Percentiles rank a stretch among this genome's conserved stretches.
These are phyloP conservation scores for Lecanicillium sp. DNA, from an alignment of 2,329 filamentous ascomycete species.

Conservation along the genomic window DNA sequence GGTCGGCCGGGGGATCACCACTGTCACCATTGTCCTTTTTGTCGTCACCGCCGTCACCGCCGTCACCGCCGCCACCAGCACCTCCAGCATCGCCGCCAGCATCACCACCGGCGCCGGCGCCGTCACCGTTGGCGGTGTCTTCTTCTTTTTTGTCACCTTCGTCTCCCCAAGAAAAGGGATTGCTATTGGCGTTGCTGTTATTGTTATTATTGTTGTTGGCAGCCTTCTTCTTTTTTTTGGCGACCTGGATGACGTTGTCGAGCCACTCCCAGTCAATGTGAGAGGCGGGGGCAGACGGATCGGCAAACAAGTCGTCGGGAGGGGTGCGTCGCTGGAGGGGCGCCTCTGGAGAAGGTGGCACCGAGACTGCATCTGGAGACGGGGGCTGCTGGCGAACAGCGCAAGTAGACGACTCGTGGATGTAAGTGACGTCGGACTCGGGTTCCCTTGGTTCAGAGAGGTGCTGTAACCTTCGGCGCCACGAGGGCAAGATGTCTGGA, in stretches of 20 bases:
- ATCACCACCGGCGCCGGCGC: conserved; percentile 19
- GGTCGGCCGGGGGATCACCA: conserved; percentile 34
- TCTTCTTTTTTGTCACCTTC: conserved; percentile 14
- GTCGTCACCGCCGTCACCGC: conserved; percentile 17
- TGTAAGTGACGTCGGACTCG: neutral
- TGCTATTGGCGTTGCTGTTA: neutral
- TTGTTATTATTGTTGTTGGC: conserved; percentile 12
- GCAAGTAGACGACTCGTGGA: neutral
- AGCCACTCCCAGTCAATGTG: conserved; percentile 19
- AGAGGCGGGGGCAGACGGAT: conserved; percentile 19
- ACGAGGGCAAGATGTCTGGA: conserved; percentile 8
- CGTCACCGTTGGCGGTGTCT: conserved; percentile 5
- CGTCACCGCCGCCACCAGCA: conserved; percentile 20
- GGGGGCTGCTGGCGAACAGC: conserved; percentile 1
- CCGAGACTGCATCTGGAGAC: neutral
- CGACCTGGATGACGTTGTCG: conserved; percentile 16
- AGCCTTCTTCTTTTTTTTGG: conserved; percentile 19
- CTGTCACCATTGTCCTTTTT: conserved; percentile 21
- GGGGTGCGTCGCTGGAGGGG: neutral
- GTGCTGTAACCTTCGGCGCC: conserved; percentile 10
- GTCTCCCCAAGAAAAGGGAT: conserved; percentile 11
- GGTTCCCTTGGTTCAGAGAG: neutral
- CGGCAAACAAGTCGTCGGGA: conserved; percentile 15
- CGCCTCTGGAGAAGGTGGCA: neutral
- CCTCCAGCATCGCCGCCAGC: conserved; percentile 16